Evolutionary conservation across 75 land plant species (phyloP), one percentile per base, ranked within the genome.

Genomic region (Isoetes taiwanensis): DNA sequence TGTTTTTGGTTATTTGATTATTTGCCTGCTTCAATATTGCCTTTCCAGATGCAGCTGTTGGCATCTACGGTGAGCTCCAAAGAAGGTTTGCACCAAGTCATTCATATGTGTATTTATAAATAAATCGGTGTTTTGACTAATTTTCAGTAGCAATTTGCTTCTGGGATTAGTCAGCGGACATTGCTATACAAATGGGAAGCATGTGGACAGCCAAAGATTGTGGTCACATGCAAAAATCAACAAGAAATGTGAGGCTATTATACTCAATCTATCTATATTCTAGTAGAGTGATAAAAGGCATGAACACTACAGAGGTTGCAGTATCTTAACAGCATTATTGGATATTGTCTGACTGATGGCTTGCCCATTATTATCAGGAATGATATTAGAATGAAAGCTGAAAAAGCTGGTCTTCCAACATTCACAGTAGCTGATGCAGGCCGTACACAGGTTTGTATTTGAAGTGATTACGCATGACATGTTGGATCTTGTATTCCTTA

Each of bases 361-460:
- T n/a, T n/a, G n/a, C n/a, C n/a, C n/a, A n/a, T n/a, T n/a, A 5
- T 46, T 4, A 46, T 46, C 16, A 46, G 50, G 50, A 19, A 46
- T 46, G 50, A 46, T 46, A 6, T 46, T 5, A 46, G 25, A 19
- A n/a, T 23, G 4, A 46, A 46, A 46, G 50, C 50, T 8, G 50
- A 46, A 23, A 46, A 23, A 46, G 50, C 50, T n/a, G 50, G 50
- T 3, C 50, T 46, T 5, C 50, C 50, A 46, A 46, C 50, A 19
- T 46, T 8, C n/a, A 46, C 50, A 46, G 25, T 46, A 6, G 50
- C 50, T n/a, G 50, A 46, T 46, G 50, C 50, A 8, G 50, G 50
- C 23, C 50, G 50, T 23, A 46, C 50, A 6, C 50, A 46, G 50
- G 50, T n/a, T n/a, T n/a, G n/a, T n/a, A n/a, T n/a, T n/a, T n/a